These are phyloP conservation scores for Cucumis melo DNA, from an alignment of 306 rosid genomes.

Conservation along the genomic window DNA sequence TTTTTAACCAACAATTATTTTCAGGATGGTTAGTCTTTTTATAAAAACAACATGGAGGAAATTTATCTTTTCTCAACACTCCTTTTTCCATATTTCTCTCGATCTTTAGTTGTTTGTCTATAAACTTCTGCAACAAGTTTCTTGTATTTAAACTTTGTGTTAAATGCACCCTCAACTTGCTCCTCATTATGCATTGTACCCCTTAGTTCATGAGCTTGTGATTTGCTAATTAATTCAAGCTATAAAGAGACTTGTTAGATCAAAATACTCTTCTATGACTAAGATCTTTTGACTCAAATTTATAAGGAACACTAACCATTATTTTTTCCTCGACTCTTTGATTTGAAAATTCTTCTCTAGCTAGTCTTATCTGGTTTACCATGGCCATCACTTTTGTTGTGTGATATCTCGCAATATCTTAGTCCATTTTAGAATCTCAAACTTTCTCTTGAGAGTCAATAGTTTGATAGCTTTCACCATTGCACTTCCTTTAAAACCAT, in stretches of 20 bases:
- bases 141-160: too few species aligned
- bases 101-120: background rate
- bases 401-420: background rate
- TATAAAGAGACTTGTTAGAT: background rate
- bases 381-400: background rate
- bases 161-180: background rate
- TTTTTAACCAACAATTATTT: too few species aligned
- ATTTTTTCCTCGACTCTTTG: too few species aligned
- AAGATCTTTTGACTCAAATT: too few species aligned
- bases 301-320: too few species aligned
- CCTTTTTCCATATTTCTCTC: background rate
- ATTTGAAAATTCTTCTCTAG: too few species aligned
- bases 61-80: background rate
- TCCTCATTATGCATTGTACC: background rate
- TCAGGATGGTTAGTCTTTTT: too few species aligned
- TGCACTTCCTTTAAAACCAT: background rate
- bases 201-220: background rate
- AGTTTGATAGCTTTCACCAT: background rate
- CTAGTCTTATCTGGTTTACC: too few species aligned
- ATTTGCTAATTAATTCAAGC: background rate
- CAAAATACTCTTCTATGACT: too few species aligned
- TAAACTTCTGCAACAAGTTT: background rate
- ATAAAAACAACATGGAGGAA: too few species aligned
- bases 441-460: background rate
- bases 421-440: background rate